Evolutionary conservation across 2,329 filamentous ascomycete species (phyloP).

Genomic region (Exophiala oligosperma): DNA sequence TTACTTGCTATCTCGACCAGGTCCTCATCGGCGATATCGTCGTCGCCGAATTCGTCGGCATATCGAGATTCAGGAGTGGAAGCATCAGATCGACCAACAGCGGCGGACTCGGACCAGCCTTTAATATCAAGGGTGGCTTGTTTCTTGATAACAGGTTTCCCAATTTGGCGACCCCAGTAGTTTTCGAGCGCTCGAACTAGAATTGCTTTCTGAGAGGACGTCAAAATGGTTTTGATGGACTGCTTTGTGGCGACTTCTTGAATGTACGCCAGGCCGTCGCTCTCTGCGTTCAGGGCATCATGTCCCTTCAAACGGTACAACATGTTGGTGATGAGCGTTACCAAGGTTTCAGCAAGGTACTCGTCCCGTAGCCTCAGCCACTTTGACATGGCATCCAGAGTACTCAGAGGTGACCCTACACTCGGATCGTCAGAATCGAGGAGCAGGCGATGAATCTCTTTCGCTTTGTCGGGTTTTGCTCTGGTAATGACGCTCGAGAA

Average conservation of each 20-base stretch:
- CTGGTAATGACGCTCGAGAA: constrained; percentile 69
- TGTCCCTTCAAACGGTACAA: constrained; percentile 67
- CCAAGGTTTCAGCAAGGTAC: constrained; percentile 79
- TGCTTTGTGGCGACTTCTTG: constrained; percentile 47
- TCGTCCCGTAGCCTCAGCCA: constrained; percentile 89
- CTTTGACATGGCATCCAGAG: constrained; percentile 71
- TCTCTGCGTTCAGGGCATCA: constrained; percentile 54
- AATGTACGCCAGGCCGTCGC: constrained; percentile 64
- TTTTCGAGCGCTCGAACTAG: constrained; percentile 64
- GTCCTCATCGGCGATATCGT: constrained; percentile 39
- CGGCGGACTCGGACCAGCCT: constrained; percentile 26
- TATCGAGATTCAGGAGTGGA: constrained; percentile 25
- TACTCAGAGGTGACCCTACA: constrained; percentile 55
- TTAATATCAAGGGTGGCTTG: constrained; percentile 40
- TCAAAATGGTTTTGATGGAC: constrained; percentile 75
- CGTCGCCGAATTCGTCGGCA: constrained; percentile 44
- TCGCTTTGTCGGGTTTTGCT: constrained; percentile 40
- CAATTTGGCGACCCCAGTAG: constrained; percentile 46
- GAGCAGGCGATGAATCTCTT: constrained; percentile 57
- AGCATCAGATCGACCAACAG: constrained; percentile 9
- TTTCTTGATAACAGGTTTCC: constrained; percentile 43
- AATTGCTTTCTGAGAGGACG: constrained; percentile 79
- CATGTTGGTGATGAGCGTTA: constrained; percentile 80
- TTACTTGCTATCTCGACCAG: constrained; percentile 28
- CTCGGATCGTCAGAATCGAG: constrained; percentile 36